phyloP scores from a whole-genome alignment of 805 yeast species.

The Yamadazyma akitaensis region DNA sequence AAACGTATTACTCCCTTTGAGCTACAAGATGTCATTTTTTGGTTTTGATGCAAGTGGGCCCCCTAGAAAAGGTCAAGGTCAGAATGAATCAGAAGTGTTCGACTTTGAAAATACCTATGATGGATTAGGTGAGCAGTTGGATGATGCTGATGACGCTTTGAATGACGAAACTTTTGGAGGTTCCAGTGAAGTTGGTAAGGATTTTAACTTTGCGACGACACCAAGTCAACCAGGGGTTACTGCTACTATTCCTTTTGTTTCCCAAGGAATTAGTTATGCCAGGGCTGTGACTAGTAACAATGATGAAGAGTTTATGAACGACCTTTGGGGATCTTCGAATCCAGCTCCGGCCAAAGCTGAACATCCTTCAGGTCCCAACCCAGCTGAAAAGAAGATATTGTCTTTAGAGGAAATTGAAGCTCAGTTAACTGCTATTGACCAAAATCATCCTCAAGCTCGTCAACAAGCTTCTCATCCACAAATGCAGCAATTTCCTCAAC shows the following conservation, averaged over 20 bases:
- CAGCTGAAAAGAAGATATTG: constrained; percentile 45
- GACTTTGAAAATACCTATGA: constrained; percentile 85
- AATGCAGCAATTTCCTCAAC: constrained; percentile 28
- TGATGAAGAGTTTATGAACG: constrained; percentile 46
- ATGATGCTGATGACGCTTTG: constrained; percentile 72
- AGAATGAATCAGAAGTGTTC: constrained; percentile 34
- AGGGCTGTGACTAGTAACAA: constrained; percentile 34
- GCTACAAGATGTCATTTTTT: constrained; percentile 55
- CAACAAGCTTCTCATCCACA: constrained; percentile 18
- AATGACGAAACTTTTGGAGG: constrained; percentile 79
- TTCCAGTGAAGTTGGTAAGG: constrained; percentile 49
- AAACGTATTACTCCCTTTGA: not conserved
- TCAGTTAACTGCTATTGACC: constrained; percentile 52
- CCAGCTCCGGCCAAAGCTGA: constrained; percentile 23
- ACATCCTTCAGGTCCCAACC: constrained; percentile 18
- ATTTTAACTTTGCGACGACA: constrained; percentile 57
- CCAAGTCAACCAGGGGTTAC: constrained; percentile 11
- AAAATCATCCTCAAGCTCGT: constrained; percentile 21
- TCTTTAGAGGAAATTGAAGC: constrained; percentile 87
- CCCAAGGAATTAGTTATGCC: constrained; percentile 37
- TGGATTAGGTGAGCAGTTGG: constrained; percentile 64
- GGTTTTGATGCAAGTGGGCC: constrained; percentile 56
- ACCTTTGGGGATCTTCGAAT: constrained; percentile 40
- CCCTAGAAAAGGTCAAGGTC: constrained; percentile 15
- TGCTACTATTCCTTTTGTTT: constrained; percentile 14